phyloP scores from a whole-genome alignment of 441 rosid species.

The Aleurites moluccanus region DNA sequence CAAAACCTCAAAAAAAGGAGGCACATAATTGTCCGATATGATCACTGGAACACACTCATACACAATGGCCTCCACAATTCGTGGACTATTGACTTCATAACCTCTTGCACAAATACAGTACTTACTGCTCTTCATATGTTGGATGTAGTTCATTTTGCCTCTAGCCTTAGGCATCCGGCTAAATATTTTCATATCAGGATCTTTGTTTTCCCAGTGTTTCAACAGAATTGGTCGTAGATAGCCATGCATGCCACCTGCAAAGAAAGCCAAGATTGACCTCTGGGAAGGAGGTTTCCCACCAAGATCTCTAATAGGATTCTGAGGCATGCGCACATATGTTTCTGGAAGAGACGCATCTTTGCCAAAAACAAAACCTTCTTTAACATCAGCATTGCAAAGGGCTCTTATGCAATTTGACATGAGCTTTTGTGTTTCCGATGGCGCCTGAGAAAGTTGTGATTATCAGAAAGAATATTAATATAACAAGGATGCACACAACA shows the following conservation, averaged over 20 bases:
- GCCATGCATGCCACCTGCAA: constrained; percentile 88
- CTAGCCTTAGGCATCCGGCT: constrained; percentile 45
- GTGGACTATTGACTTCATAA: constrained; percentile 86
- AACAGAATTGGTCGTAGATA: constrained; percentile 71
- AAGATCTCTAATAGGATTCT: constrained; percentile 53
- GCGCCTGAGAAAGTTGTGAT: constrained; percentile 53
- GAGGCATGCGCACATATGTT: constrained; percentile 56
- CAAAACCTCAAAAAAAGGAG: constrained; percentile 75
- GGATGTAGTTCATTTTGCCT: constrained; percentile 59
- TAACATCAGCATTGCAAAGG: constrained; percentile 79
- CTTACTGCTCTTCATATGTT: constrained; percentile 86
- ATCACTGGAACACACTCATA: constrained; percentile 88
- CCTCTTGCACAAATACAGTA: constrained; percentile 92
- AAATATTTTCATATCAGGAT: constrained; percentile 81
- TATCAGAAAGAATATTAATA: background rate
- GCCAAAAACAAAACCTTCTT: constrained; percentile 80
- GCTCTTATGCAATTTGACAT: constrained; percentile 85
- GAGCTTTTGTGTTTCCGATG: constrained; percentile 55
- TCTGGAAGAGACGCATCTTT: constrained; percentile 88
- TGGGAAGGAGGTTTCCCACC: constrained; percentile 73
- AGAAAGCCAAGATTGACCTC: constrained; percentile 77
- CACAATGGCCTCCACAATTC: constrained; percentile 86
- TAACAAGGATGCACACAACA: background rate
- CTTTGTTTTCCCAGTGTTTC: constrained; percentile 72
- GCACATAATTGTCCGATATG: constrained; percentile 83